Evolutionary conservation across 495 filamentous ascomycete genomes (phyloP).

Genomic region (Talaromyces thailandensis): DNA sequence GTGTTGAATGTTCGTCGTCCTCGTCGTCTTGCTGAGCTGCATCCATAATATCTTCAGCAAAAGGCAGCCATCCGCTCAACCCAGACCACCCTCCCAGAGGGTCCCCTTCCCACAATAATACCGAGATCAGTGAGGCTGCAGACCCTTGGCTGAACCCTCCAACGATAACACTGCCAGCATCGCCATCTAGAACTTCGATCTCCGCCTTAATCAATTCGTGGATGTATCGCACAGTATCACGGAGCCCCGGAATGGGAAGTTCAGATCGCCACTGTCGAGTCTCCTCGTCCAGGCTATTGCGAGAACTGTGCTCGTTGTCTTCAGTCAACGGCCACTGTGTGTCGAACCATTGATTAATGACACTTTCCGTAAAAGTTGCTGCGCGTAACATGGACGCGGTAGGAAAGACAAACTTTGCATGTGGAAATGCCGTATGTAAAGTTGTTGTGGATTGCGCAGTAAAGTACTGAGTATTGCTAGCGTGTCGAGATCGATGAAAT

Average conservation of each 20-base stretch:
- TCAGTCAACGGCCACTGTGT: conserved; percentile 16
- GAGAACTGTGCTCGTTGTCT: conserved; percentile 8
- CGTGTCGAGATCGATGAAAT: background rate
- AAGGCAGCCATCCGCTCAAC: conserved; percentile 49
- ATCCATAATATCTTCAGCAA: conserved; percentile 22
- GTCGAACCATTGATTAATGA: conserved; percentile 49
- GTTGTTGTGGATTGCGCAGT: conserved; percentile 12
- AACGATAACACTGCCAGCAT: conserved; percentile 33
- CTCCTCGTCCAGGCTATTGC: conserved; percentile 19
- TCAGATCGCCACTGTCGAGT: conserved; percentile 9
- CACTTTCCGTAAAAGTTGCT: conserved; percentile 23
- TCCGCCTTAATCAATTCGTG: conserved; percentile 31
- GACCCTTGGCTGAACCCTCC: conserved; percentile 50
- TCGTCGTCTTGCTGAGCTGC: background rate
- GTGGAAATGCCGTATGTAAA: conserved; percentile 24
- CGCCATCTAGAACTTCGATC: conserved; percentile 18
- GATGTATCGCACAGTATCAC: conserved; percentile 29
- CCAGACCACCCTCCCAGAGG: conserved; percentile 36
- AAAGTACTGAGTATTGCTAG: background rate
- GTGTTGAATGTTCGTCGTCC: background rate
- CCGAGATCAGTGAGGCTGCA: conserved; percentile 29
- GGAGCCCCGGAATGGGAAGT: conserved; percentile 31
- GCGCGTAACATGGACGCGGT: conserved; percentile 36
- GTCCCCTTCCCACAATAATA: conserved; percentile 1
- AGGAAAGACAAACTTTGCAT: conserved; percentile 40